Base-by-base conservation (phyloP, 2,329 filamentous ascomycete genomes). In the Cladosporium sp. region DNA sequence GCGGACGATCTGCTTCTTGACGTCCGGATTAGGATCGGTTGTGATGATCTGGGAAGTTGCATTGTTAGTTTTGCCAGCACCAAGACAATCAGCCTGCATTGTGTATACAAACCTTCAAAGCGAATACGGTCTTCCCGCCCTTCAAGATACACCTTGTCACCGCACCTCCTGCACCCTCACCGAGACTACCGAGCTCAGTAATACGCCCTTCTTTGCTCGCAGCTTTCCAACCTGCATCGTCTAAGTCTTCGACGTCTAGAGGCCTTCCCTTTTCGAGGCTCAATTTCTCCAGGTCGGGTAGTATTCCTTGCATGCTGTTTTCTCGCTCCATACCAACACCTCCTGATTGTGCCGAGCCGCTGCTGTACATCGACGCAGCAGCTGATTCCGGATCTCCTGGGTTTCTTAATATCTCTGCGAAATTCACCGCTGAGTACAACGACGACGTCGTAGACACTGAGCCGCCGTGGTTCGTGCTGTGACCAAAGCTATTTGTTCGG, bases 1-100 rank as follows among this genome's bases (percentile, higher is more conserved):
- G 65, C 93, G 87, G 54, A 97, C 82, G 61, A 99, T 99, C 71
- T 99, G 93, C 68, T 95, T 96, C 78, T 96, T 97, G 55, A 97
- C 89, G 66, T 96, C 92, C 11, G 93, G 92, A 61, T 99, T 93
- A 2, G 93, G 93, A 67, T 97, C 95, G 29, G 93, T 96, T 2
- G 93, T 99, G 67, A 99, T 99, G 64, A 99, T 87, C 92, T 95
- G 56, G n/a, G 27, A 15, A 7, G n/a, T 32, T n/a, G 3, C 1
- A 32, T 30, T 32, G 48, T 52, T 32, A 56, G 45, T 50, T 27
- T 27, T 27, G 22, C 22, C 22, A 27, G 9, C 22, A 27, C 22
- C 22, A 27, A 27, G 15, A 9, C 15, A n/a, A 9, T 27, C 22
- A 27, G 22, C 9, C 5, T 27, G 22, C 11, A 27, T n/a, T 13